A percentile compares a stretch with the other conserved stretches of the same genome.
Evolutionary conservation across 768 basidiomycete species (phyloP).

Genomic region (Exidia glandulosa): DNA sequence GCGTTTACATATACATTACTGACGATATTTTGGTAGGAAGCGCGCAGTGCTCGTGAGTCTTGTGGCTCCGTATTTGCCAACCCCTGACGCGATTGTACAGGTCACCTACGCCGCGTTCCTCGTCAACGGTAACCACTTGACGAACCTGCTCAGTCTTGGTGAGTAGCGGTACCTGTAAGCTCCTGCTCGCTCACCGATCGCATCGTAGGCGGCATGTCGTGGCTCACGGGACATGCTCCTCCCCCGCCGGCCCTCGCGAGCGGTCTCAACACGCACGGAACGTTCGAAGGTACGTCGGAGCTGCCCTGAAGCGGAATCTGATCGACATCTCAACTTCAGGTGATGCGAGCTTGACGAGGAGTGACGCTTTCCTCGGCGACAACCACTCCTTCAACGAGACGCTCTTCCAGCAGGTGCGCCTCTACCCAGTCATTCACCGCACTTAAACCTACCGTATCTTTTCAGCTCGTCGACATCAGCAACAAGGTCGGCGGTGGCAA

Average conservation of each 20-base stretch:
- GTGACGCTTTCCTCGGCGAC: slow-evolving; percentile 6
- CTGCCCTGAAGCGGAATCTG: neutral
- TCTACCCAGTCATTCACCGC: neutral
- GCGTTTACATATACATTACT: no score
- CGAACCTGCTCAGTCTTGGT: slow-evolving; percentile 3
- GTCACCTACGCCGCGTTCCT: slow-evolving; percentile 3
- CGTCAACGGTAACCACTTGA: slow-evolving; percentile 4
- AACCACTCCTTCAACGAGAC: slow-evolving; percentile 3
- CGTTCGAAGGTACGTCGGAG: neutral
- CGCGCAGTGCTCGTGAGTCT: no score
- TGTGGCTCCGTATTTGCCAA: no score
- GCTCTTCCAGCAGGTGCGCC: slow-evolving; percentile 2
- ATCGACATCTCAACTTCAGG: neutral
- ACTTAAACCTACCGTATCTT: neutral
- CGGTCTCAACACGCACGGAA: slow-evolving; percentile 2
- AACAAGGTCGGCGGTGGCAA: neutral
- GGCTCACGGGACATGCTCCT: neutral
- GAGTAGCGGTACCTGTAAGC: neutral
- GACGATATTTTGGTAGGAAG: no score
- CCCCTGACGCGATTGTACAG: slow-evolving; percentile 1
- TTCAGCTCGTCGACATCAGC: neutral
- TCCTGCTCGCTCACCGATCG: no score
- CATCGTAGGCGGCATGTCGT: neutral
- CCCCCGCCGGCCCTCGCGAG: neutral
- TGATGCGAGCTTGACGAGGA: slow-evolving; percentile 3